A percentile compares a stretch with the other conserved stretches of the same genome.
phyloP scores from a whole-genome alignment of 129 eudicot species.

The Erigeron canadensis region DNA sequence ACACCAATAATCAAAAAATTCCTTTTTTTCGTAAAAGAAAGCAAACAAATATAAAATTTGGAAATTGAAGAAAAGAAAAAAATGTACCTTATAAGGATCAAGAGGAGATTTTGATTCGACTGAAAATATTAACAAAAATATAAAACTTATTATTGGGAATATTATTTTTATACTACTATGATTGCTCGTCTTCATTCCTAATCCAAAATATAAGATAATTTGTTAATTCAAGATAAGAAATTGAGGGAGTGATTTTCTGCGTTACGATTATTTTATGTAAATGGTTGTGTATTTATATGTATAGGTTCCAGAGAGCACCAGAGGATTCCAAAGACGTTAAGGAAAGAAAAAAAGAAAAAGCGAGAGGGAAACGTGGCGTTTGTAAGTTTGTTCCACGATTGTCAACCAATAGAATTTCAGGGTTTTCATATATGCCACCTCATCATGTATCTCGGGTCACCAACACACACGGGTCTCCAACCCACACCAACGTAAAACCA shows the following conservation, averaged over 20 bases:
- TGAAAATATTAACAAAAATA: background rate
- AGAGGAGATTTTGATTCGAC: conserved; percentile 3
- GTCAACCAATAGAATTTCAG: conserved; percentile 32
- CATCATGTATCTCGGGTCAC: too few relatives aligned
- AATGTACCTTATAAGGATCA: background rate
- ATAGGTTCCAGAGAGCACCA: conserved; percentile 26
- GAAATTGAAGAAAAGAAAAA: background rate
- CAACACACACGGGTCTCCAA: too few relatives aligned
- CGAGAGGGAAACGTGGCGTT: conserved; percentile 27
- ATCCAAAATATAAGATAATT: background rate
- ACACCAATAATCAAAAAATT: background rate
- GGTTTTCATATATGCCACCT: conserved; percentile 19
- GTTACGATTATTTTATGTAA: background rate
- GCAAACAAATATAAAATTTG: background rate
- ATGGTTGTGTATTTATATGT: background rate
- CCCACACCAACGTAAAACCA: too few relatives aligned
- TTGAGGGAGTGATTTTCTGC: background rate
- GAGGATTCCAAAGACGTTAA: conserved; percentile 27
- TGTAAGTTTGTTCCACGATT: conserved; percentile 19
- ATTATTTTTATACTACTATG: background rate
- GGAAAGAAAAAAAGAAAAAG: background rate
- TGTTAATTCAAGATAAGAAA: too few relatives aligned
- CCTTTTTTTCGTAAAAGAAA: too few relatives aligned
- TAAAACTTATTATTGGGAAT: background rate
- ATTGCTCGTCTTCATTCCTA: background rate